Base-by-base conservation (phyloP, 768 basidiomycete genomes). In the Lactarius vividus region DNA sequence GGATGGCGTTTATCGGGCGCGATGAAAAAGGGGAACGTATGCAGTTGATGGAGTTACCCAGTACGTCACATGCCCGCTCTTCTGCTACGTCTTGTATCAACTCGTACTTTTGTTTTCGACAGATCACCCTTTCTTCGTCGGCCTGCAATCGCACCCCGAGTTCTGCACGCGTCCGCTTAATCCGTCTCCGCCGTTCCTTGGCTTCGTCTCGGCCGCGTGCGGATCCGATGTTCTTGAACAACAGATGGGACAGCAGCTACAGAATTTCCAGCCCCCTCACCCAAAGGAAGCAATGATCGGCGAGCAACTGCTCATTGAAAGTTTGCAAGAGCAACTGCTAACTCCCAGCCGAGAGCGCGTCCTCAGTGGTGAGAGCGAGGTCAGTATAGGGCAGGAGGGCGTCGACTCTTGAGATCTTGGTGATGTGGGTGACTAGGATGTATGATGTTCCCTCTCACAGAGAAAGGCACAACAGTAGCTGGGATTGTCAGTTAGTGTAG, bases 131-230 rank as follows among this genome's bases (percentile, higher is more conserved):
- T 99, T 86, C 82, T 98, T 96, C 74, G 79, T 96, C 53, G 97
- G 87, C 28, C 81, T 99, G 53, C 97, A 99, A 79, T 93, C 97
- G 1, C 97, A 99, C 73, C 97, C 97, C 0, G 97, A 99, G 77
- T 96, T 99, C 79, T 98, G 96, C 80, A 96, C 97, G 28, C 88
- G 97, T 33, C 97, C 97, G 2, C 81, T 99, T 52, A 98, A 99
- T 78, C 97, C 97, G 1, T 97, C 94, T 0, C 97, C 97, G 0
- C 89, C 95, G 0, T 98, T 98, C 87, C 88, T 99, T 61, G 97
- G 97, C 16, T 90, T 99, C 75, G 84, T 99, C 56, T 87, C 96
- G 5, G 94, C 97, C 1, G 80, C 97, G 0, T 81, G 81, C 52
- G 82, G 84, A 0, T 16, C 53, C 20, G 60, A 71, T 13, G 82